Evolutionary conservation across 164 flowering plant species (phyloP).

Genomic region (Stephania japonica): DNA sequence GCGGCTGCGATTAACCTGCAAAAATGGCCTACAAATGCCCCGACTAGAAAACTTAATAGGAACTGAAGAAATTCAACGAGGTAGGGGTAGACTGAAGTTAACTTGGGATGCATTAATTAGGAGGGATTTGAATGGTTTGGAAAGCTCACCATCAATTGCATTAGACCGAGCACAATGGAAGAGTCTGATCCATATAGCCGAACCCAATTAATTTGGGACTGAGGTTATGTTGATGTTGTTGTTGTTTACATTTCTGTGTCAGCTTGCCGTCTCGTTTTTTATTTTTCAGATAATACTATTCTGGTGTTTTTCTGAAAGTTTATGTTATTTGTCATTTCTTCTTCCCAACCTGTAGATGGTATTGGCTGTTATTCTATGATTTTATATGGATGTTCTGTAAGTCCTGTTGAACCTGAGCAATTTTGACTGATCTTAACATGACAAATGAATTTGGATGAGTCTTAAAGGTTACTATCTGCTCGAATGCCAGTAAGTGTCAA

Average conservation of each 20-base stretch:
- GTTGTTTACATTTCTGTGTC: not conserved
- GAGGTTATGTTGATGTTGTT: too few species aligned
- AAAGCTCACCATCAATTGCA: too few species aligned
- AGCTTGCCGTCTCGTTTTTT: not conserved
- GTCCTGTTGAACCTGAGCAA: not conserved
- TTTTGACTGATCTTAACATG: not conserved
- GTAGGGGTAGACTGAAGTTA: too few species aligned
- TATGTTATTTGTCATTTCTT: not conserved
- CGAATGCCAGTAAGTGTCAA: not conserved
- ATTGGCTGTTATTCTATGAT: not conserved
- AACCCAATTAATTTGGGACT: too few species aligned
- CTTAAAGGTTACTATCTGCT: not conserved
- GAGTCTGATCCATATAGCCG: too few species aligned
- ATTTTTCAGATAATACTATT: not conserved
- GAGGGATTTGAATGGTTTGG: too few species aligned
- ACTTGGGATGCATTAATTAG: too few species aligned
- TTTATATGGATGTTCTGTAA: not conserved
- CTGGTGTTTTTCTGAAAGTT: not conserved
- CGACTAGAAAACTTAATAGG: too few species aligned
- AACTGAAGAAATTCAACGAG: too few species aligned
- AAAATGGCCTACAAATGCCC: too few species aligned
- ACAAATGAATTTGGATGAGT: not conserved
- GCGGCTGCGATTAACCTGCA: too few species aligned
- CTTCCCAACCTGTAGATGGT: not conserved
- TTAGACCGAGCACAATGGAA: too few species aligned